Evolutionary conservation across 2,329 filamentous ascomycete genomes (phyloP), one percentile per base, ranked within the genome.

Genomic region (Annulohypoxylon truncatum): DNA sequence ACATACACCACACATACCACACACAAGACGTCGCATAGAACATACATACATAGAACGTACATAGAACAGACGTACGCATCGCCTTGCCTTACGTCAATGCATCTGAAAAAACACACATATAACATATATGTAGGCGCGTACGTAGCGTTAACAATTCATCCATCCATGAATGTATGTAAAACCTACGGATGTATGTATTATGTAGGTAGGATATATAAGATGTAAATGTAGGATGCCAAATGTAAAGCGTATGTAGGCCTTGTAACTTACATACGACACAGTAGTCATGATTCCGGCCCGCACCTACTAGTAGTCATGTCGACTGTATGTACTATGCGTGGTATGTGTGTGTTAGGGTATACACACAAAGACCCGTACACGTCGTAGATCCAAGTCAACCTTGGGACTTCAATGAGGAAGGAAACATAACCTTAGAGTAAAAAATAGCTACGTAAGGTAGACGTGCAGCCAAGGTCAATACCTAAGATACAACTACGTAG

Each of bases 401-500:
- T 48, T 48, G 9, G 44, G 13, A 44, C n/a, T n/a, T n/a, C n/a
- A n/a, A n/a, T 10, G 20, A 24, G 15, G 6, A 26, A 28, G 15
- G 15, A 47, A 47, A 4, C n/a, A n/a, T n/a, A n/a, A n/a, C n/a
- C n/a, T n/a, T n/a, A n/a, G n/a, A 28, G 24, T 29, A 48, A 48
- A 48, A 28, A 28, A 48, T 20, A 48, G 24, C 22, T 50, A 61
- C 54, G 62, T 68, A 62, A 68, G 66, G 66, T 68, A 68, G 66
- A 61, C 62, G 60, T 68, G 66, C 66, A 68, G 66, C 66, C 28
- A 52, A 56, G 33, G 40, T 61, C 56, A 64, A 46, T 67, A 67
- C 64, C 61, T 67, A 64, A 68, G 66, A 54, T 68, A 68, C 66
- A 38, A 38, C 57, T 66, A 62, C 66, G 64, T 64, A 64, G 55